A percentile compares a stretch with the other conserved stretches of the same genome.
These are phyloP conservation scores for Botryotinia globosa DNA, from an alignment of 2,329 filamentous ascomycete species.

Conservation along the genomic window DNA sequence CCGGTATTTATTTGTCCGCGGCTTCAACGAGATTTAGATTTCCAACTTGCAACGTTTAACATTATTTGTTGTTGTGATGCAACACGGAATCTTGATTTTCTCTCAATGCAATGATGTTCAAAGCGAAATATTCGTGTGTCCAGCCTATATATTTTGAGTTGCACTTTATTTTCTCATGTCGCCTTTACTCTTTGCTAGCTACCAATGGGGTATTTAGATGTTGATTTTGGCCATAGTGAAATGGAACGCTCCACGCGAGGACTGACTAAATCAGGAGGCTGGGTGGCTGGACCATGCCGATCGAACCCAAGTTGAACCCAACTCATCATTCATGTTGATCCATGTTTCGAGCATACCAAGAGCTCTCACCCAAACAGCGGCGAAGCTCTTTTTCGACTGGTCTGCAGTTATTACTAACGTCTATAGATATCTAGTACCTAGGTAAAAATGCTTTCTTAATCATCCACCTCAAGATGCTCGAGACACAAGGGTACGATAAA, in stretches of 20 bases:
- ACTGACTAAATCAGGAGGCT: slow-evolving; percentile 7
- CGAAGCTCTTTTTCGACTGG: neutral
- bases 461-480: neutral
- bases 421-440: neutral
- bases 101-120: neutral
- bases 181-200: neutral
- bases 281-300: slow-evolving; percentile 18
- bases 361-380: neutral
- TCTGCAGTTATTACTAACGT: neutral
- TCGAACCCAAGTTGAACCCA: slow-evolving; percentile 3
- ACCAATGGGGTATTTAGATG: neutral
- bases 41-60: neutral
- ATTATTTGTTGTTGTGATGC: slow-evolving; percentile 10
- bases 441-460: neutral
- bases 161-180: slow-evolving; percentile 1
- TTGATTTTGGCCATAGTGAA: neutral
- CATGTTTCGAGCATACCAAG: slow-evolving; percentile 1
- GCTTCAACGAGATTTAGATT: neutral
- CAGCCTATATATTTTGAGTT: slow-evolving; percentile 1
- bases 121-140: slow-evolving; percentile 2
- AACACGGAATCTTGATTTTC: neutral
- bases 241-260: neutral
- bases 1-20: slow-evolving; percentile 15
- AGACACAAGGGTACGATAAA: neutral
- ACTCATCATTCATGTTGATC: slow-evolving; percentile 2